phyloP scores from a whole-genome alignment of 2,329 filamentous ascomycete species.

The Fusarium xyrophilum region DNA sequence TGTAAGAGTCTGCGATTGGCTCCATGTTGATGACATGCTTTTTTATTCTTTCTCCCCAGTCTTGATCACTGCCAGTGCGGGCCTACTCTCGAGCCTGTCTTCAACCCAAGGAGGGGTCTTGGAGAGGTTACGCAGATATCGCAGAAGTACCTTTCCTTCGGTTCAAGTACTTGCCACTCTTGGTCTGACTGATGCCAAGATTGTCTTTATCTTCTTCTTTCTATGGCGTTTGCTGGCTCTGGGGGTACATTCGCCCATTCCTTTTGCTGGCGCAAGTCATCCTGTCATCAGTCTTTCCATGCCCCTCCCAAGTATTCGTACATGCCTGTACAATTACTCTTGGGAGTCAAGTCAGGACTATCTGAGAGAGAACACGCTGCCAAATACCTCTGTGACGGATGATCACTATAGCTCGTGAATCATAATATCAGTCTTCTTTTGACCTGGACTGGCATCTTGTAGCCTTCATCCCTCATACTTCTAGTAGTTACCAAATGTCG shows the following conservation, averaged over 20 bases:
- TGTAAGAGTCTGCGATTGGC: not conserved
- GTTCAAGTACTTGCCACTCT: not conserved
- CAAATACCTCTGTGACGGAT: not conserved
- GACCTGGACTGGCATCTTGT: not conserved
- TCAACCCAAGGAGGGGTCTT: not conserved
- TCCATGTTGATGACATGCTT: not conserved
- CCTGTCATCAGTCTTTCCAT: not conserved
- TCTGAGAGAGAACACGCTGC: not conserved
- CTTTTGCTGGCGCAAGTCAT: not conserved
- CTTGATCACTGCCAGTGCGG: not conserved
- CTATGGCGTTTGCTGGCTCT: not conserved
- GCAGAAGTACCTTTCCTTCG: not conserved
- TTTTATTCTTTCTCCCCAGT: conserved; percentile 23
- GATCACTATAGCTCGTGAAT: not conserved
- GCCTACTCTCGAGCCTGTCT: not conserved
- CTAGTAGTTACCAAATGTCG: not conserved
- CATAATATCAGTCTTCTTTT: not conserved
- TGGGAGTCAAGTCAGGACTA: not conserved
- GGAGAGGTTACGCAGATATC: not conserved
- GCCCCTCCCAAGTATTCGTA: not conserved
- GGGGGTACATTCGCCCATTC: not conserved
- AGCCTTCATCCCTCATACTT: not conserved
- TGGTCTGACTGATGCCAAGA: not conserved
- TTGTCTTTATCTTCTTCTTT: not conserved
- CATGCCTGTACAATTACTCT: not conserved